Conservation (phyloP, 176 grass and related monocot species). For the Rhynchospora tenuis region DNA sequence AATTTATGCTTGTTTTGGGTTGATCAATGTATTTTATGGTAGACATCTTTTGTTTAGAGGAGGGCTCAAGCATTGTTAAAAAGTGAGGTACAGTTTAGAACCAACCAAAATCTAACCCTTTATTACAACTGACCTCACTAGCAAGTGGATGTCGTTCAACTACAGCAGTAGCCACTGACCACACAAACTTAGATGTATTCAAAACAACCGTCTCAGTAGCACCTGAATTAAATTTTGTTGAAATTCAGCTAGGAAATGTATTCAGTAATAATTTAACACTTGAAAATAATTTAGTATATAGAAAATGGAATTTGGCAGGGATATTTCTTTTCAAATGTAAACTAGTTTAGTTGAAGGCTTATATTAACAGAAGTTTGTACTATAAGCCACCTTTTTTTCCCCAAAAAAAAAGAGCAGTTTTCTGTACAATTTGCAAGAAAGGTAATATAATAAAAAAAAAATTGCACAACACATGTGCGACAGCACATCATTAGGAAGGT, state of each 20-base stretch:
- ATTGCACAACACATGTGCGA: background rate
- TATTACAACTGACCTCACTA: constrained; percentile 61
- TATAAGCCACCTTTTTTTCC: background rate
- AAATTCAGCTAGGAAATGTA: background rate
- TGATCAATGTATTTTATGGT: background rate
- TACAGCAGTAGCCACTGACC: constrained; percentile 70
- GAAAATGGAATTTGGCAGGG: background rate
- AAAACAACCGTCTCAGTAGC: constrained; percentile 71
- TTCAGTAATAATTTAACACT: background rate
- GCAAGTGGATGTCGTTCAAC: constrained; percentile 69
- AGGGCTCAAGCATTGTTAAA: background rate
- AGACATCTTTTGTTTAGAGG: background rate
- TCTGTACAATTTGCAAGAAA: background rate
- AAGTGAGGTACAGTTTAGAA: background rate
- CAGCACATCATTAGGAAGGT: background rate
- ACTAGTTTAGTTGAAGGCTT: background rate
- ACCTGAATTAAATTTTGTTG: constrained; percentile 47
- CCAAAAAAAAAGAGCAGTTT: background rate
- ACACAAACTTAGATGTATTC: constrained; percentile 83
- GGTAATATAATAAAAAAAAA: background rate
- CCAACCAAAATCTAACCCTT: background rate
- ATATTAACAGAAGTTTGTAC: background rate
- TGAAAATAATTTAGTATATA: background rate
- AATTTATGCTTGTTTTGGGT: background rate
- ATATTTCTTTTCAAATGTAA: background rate